Base-by-base conservation (phyloP, 805 yeast genomes). In the Candida cerambycidarum region DNA sequence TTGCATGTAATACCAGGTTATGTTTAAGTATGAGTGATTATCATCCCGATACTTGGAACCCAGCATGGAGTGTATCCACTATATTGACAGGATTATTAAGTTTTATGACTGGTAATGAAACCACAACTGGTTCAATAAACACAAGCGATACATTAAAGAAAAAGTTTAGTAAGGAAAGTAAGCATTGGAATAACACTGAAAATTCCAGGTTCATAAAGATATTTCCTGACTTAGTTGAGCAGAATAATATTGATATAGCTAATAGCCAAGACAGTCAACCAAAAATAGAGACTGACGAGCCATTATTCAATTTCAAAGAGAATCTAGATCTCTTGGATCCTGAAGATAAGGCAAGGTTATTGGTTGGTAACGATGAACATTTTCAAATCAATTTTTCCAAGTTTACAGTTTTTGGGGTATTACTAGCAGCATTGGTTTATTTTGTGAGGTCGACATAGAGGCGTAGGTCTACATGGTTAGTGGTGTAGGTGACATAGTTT, bases 41-140 rank as follows among this genome's bases (percentile, higher is more conserved):
- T 62, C 98, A 90, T 55, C 97, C 96, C 3, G 93, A 89, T 61
- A 70, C 85, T 1, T 90, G 98, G 98, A 89, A 90, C 61, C 97
- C 98, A 1, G 89, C 95, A 5, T 90, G 97, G 97, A 81, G 89
- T 34, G 97, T 90, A 18, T 73, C 88, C 25, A 89, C 97, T 0
- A 90, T 90, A 15, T 71, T 90, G 53, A 86, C 82, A 9, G 98
- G 97, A 0, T 68, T 90, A 28, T 69, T 90, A 51, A 87, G 96
- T 59, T 90, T 90, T 57, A 90, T 90, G 98, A 88, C 95, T 0
- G 83, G 93, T 8, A 78, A 79, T 45, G 97, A 90, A 52, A 67
- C 76, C 18, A 87, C 97, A 1, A 83, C 96, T 0, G 97, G 97
- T 0, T 81, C 92, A 7, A 79, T 89, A 10, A 68, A 63, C 7